Percentiles rank a stretch among this genome's conserved stretches.
Conservation (phyloP, 2,329 filamentous ascomycete species). For the Colletotrichum lupini region DNA sequence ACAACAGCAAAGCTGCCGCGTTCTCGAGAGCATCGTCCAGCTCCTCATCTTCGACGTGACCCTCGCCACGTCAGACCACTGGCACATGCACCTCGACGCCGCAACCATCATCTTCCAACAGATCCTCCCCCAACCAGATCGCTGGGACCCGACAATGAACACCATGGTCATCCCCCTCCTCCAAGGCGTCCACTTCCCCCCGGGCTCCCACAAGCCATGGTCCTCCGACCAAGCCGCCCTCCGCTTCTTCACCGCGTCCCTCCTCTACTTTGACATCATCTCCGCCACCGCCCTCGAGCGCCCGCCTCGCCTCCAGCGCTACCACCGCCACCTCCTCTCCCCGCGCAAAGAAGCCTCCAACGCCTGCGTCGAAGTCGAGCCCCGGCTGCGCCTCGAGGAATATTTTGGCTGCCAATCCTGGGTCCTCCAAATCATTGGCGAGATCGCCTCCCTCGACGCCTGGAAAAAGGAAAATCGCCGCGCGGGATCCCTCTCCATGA, state of each 20-base stretch:
- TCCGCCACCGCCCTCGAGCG: constrained; percentile 58
- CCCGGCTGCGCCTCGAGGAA: constrained; percentile 54
- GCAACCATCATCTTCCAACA: constrained; percentile 61
- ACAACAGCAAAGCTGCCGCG: constrained; percentile 48
- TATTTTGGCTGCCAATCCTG: constrained; percentile 57
- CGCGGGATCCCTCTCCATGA: constrained; percentile 55
- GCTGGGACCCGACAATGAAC: constrained; percentile 50
- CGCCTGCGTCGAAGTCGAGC: constrained; percentile 27
- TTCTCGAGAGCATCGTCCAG: constrained; percentile 64
- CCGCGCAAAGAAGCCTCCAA: constrained; percentile 39
- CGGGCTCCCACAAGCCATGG: constrained; percentile 48
- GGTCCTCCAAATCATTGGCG: constrained; percentile 64
- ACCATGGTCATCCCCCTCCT: constrained; percentile 35
- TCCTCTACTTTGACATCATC: constrained; percentile 62
- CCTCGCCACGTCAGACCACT: constrained; percentile 58
- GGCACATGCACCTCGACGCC: constrained; percentile 61
- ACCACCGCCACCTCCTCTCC: constrained; percentile 53
- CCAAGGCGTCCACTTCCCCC: constrained; percentile 20
- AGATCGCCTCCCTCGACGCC: constrained; percentile 63
- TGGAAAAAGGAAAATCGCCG: constrained; percentile 64
- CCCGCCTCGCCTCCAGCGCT: constrained; percentile 53
- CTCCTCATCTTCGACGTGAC: constrained; percentile 64
- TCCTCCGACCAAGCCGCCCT: constrained; percentile 58
- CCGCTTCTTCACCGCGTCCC: constrained; percentile 58
- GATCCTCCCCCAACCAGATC: constrained; percentile 50